Evolutionary conservation across 352 stramenopile species (phyloP), one percentile per base, ranked within the genome.

Genomic region (Phytophthora sp.): DNA sequence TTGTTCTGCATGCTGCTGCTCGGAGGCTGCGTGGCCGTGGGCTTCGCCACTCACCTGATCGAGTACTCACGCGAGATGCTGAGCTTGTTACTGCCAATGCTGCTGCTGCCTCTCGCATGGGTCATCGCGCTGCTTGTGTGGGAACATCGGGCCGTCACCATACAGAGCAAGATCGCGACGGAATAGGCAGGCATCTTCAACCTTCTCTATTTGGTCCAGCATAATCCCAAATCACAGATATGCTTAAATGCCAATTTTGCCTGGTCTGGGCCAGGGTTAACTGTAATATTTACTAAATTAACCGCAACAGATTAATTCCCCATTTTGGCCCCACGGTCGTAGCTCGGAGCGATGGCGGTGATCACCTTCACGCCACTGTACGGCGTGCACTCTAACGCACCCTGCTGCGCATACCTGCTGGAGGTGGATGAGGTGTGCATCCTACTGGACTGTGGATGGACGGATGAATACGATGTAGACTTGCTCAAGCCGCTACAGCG

Each of bases 341-440:
- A n/a, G 18, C 7, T 8, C 13, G 13, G 21, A 53, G 49, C n/a
- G 18, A 96, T 96, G 88, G 86, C 88, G 35, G 88, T 94, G 65
- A 96, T 96, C 84, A 95, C 86, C 49, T 96, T 96, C 86, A 95
- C 88, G 60, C 89, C 89, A 71, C 82, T 96, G 16, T 96, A 94
- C 44, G 89, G 89, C 60, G 89, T 96, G 65, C 85, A 84, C 47
- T 95, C 88, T 47, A 84, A 73, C 55, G 84, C 87, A 27, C 84
- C 73, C 39, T 94, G 88, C 74, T 93, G 86, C 65, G 86, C 86
- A 57, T 97, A 95, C 53, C 73, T 97, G 69, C 76, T 97, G 41
- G 89, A 97, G 72, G 87, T 97, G 62, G 90, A 97, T 57, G 88
- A 96, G n/a, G 90, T 96, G 21, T 92, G 87, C 64, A 97, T 97